These are phyloP conservation scores for Discostella stelligera DNA, from an alignment of 352 stramenopile genomes.

Conservation along the genomic window DNA sequence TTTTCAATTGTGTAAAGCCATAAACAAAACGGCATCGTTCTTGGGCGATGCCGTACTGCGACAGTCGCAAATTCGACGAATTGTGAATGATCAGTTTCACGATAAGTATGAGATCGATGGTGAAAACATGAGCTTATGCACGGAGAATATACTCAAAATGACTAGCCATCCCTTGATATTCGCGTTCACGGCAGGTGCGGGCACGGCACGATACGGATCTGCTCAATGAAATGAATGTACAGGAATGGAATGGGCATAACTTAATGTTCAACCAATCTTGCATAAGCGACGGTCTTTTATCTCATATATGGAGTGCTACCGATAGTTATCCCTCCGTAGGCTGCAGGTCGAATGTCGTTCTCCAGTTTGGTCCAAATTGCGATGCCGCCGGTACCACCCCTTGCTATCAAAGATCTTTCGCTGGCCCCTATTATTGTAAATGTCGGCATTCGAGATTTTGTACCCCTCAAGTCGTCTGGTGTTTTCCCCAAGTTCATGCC, in stretches of 20 bases:
- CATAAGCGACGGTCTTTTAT: background rate
- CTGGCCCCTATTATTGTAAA: slow-evolving; percentile 63
- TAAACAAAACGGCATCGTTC: slow-evolving; percentile 43
- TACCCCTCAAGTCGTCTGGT: slow-evolving; percentile 39
- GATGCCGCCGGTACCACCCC: slow-evolving; percentile 56
- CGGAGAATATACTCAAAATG: slow-evolving; percentile 31
- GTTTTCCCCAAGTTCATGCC: slow-evolving; percentile 52
- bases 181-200: slow-evolving; percentile 21
- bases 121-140: slow-evolving; percentile 17
- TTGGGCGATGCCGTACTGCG: slow-evolving; percentile 49
- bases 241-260: background rate
- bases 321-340: slow-evolving; percentile 33
- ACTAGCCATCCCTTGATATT: slow-evolving; percentile 29
- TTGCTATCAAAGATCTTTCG: slow-evolving; percentile 55
- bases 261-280: background rate
- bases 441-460: slow-evolving; percentile 50
- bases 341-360: slow-evolving; percentile 55
- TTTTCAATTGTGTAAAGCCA: slow-evolving; percentile 14
- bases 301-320: background rate
- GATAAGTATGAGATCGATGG: slow-evolving; percentile 16
- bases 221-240: slow-evolving; percentile 13
- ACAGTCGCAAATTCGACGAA: slow-evolving; percentile 24
- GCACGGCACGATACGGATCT: slow-evolving; percentile 30
- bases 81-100: slow-evolving; percentile 37
- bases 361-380: slow-evolving; percentile 60